Percentiles rank a stretch among this genome's conserved stretches.
phyloP scores from a whole-genome alignment of 176 grass and related monocot genomes.

The Eleusine coracana region DNA sequence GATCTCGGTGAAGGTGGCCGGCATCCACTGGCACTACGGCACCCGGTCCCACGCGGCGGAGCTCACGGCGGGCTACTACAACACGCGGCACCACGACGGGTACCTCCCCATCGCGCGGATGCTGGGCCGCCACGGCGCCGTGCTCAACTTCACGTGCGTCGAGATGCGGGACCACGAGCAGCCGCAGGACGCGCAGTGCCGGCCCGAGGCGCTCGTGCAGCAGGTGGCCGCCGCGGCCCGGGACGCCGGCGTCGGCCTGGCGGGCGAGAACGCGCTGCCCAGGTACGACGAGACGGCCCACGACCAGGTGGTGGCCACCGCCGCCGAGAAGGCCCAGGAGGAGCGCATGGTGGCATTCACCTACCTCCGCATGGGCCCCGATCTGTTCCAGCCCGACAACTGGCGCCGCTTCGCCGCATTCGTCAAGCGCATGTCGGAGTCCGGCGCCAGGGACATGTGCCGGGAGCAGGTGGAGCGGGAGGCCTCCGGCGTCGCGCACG shows the following conservation, averaged over 20 bases:
- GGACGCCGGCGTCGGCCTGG: constrained; percentile 47
- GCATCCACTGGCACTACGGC: constrained; percentile 85
- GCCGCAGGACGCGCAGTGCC: constrained; percentile 63
- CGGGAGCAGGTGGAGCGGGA: constrained; percentile 36
- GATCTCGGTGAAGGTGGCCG: constrained; percentile 72
- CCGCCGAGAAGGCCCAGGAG: constrained; percentile 35
- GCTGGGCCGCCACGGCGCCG: constrained; percentile 49
- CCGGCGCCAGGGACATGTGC: not conserved
- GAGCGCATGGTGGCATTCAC: constrained; percentile 87
- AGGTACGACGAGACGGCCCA: constrained; percentile 72
- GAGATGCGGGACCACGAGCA: constrained; percentile 88
- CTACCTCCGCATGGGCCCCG: constrained; percentile 69
- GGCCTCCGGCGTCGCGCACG: constrained; percentile 49
- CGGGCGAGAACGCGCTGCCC: constrained; percentile 73
- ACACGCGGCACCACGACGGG: constrained; percentile 65
- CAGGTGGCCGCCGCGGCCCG: constrained; percentile 64
- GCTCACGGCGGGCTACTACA: constrained; percentile 76
- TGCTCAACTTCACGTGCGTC: constrained; percentile 86
- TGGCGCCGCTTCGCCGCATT: constrained; percentile 73
- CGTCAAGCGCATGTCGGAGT: constrained; percentile 57
- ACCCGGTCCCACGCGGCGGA: constrained; percentile 67
- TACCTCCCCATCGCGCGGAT: constrained; percentile 56
- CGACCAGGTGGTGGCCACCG: constrained; percentile 59
- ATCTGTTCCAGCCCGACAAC: constrained; percentile 65
- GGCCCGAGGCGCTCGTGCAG: constrained; percentile 66